These are phyloP conservation scores for Exophiala sp. DNA, from an alignment of 2,329 filamentous ascomycete species.

Conservation along the genomic window DNA sequence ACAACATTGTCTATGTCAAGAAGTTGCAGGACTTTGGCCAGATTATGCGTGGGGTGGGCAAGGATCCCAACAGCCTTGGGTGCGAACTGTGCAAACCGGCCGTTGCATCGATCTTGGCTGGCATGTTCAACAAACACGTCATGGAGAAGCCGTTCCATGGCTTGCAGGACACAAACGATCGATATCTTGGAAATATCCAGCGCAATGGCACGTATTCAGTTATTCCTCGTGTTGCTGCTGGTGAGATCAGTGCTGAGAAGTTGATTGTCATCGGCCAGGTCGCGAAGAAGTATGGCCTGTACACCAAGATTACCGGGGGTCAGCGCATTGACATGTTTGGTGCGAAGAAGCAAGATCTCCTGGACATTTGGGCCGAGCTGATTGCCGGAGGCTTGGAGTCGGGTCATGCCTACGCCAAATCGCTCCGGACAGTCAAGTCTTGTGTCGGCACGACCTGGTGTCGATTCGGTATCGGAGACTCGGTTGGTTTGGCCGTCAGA, in stretches of 20 bases:
- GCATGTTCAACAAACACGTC: constrained; percentile 78
- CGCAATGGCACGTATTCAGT: constrained; percentile 89
- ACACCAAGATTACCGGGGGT: constrained; percentile 88
- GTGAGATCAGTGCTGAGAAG: constrained; percentile 84
- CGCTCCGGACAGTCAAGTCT: constrained; percentile 78
- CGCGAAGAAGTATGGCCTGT: constrained; percentile 77
- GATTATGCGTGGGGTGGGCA: constrained; percentile 76
- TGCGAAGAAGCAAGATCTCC: constrained; percentile 79
- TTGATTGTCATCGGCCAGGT: constrained; percentile 80
- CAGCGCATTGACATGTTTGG: constrained; percentile 94
- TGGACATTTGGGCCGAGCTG: constrained; percentile 75
- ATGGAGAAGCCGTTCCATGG: constrained; percentile 68
- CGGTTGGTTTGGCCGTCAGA: constrained; percentile 83
- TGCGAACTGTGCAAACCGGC: constrained; percentile 86
- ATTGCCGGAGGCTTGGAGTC: constrained; percentile 85
- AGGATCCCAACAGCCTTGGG: constrained; percentile 66
- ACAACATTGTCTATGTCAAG: constrained; percentile 83
- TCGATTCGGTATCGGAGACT: constrained; percentile 81
- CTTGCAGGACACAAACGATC: constrained; percentile 86
- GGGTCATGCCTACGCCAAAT: constrained; percentile 87
- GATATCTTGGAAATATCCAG: constrained; percentile 85
- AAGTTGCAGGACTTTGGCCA: constrained; percentile 67
- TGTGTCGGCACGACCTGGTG: constrained; percentile 93
- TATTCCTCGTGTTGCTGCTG: constrained; percentile 74
- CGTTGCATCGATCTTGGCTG: constrained; percentile 75